Evolutionary conservation across 2,329 filamentous ascomycete species (phyloP), one percentile per base, ranked within the genome.

Genomic region (Diaporthe batatas): DNA sequence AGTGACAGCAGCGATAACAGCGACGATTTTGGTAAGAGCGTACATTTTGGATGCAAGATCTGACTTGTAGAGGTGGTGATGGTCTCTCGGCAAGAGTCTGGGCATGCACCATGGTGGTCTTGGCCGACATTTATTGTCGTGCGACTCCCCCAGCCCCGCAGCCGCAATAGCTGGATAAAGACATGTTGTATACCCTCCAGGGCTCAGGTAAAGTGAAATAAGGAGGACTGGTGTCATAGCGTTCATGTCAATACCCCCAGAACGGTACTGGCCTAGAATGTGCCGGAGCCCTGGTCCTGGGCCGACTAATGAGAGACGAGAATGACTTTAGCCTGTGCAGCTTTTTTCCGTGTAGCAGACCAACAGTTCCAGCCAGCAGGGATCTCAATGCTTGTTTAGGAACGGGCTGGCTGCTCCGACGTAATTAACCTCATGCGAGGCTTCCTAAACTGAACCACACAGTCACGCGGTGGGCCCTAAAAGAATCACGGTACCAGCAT

Each of bases 1-100:
- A 14, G 77, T 72, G 34, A 79, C 51, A 18, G 78, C 79, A 57
- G 78, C 72, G 29, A 76, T 39, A 58, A 75, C 76, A 39, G 79
- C 58, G 42, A 75, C 71, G 53, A 80, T 72, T 68, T 74, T 75
- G 8, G 70, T 76, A 21, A 80, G 42, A 68, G 73, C 42, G 70
- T 77, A 74, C 79, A 80, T 80, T 71, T 64, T 77, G 74, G 54
- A 18, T 23, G 25, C 16, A 39, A 12, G 18, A 44, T 32, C 53
- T 25, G 68, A 39, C 36, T 25, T 62, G 51, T 55, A 34, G 25
- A 42, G 36, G 36, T 53, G 49, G 44, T 49, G 44, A 29, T 67
- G 62, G 6, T 36, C 29, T 65, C 44, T 65, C 44, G 62, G 62
- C 62, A 65, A 32, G 42, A 49, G 62, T 21, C 62, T 67, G 62